Conservation (phyloP, 257 asterid genomes). For the Lithospermum erythrorhizon region DNA sequence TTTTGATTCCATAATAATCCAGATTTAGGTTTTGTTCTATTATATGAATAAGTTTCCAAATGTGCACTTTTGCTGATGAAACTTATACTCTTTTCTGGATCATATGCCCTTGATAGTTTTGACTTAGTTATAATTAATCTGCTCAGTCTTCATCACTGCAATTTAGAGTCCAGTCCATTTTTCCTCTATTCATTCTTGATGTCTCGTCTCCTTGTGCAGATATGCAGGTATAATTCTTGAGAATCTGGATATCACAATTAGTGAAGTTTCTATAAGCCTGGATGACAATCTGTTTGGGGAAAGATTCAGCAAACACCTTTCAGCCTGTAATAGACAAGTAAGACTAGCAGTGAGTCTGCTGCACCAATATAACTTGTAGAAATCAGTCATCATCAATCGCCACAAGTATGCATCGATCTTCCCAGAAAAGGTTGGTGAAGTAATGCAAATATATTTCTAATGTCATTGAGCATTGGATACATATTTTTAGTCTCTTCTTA, state of each 20-base stretch:
- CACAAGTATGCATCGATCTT: conserved; percentile 46
- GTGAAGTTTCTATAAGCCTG: conserved; percentile 63
- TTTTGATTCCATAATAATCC: neutral
- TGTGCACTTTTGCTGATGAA: neutral
- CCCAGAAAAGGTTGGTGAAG: conserved; percentile 72
- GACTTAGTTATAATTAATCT: no score
- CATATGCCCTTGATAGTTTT: neutral
- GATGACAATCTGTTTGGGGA: conserved; percentile 54
- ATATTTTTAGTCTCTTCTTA: neutral
- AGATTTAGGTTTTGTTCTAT: no score
- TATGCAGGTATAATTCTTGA: conserved; percentile 78
- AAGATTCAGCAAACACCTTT: conserved; percentile 34
- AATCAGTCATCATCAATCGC: conserved; percentile 33
- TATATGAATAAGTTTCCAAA: neutral
- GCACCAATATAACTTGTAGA: conserved; percentile 34
- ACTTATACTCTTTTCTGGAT: neutral
- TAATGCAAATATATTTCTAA: neutral
- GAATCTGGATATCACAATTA: conserved; percentile 59
- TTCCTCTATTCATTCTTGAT: neutral
- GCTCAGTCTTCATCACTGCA: neutral
- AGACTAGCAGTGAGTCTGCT: conserved; percentile 34
- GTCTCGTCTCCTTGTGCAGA: conserved; percentile 29
- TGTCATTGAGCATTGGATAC: neutral
- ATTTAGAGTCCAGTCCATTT: neutral
- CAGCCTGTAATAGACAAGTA: conserved; percentile 32